Base-by-base conservation (phyloP, 2,329 filamentous ascomycete genomes). In the Aspergillus sp. region DNA sequence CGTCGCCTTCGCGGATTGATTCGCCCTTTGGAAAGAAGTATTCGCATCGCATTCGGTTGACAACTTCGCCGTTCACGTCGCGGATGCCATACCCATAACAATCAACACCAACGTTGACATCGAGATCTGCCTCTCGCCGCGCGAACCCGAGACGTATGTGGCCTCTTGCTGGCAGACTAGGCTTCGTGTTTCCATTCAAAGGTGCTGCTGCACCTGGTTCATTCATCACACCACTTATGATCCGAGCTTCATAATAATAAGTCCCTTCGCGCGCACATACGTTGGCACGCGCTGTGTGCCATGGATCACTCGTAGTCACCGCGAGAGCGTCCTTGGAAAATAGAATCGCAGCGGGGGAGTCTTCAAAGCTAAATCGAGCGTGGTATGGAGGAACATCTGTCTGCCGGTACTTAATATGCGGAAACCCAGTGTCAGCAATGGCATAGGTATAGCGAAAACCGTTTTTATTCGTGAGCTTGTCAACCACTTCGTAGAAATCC, bases 71-170 rank as follows among this genome's bases (percentile, higher is more conserved):
- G 34, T 90, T 86, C 25, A 93, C 89, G 72, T 99, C 95, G 48
- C 93, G 90, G 60, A 98, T 87, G 50, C 91, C 94, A 74, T 98
- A 98, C 73, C 93, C 96, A 79, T 98, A 97, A 47, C 92, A 98
- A 3, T 96, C 96, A 74, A 98, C 86, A 7, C 95, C 90, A 25
- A 98, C 89, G 72, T 82, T 81, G 45, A 81, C 81, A 61, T 82
- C 79, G 13, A 78, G 71, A 60, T 80, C 77, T 7, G 82, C 78
- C 66, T 82, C 80, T 23, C 80, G 75, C 43, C 80, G 73, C 45
- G 79, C 79, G 60, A 81, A 82, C 28, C 80, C 80, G 34, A 79
- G 83, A 74, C 70, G 83, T 74, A 75, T 83, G 77, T 80, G 77
- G 9, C 80, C 80, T 58, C 77, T 72, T 57, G 74, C 66, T 23